Conservation (phyloP, 2,329 filamentous ascomycete species). For the Xylaria sp. region DNA sequence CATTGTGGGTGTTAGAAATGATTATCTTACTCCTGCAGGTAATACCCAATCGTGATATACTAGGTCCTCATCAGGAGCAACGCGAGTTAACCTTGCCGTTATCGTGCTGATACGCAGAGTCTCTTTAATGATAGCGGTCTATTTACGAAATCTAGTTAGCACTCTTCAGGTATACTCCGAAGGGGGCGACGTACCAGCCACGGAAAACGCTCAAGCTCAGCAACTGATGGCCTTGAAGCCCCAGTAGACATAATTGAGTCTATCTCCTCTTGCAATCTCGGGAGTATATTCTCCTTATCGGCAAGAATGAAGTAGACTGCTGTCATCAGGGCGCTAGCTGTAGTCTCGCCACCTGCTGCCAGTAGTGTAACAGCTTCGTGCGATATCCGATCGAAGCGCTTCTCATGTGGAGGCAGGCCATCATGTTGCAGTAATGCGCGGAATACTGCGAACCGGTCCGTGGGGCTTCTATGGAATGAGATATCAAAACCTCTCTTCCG, state of each 20-base stretch:
- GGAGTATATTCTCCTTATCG: constrained; percentile 25
- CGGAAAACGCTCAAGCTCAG: constrained; percentile 35
- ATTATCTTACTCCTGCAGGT: constrained; percentile 36
- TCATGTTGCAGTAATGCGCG: constrained; percentile 27
- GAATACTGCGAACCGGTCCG: constrained; percentile 32
- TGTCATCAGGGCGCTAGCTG: constrained; percentile 20
- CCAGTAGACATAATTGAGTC: constrained; percentile 15
- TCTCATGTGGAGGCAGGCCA: constrained; percentile 32
- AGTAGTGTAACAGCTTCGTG: constrained; percentile 38
- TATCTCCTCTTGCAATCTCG: constrained; percentile 31
- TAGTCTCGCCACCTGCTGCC: constrained; percentile 37
- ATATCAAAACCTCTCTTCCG: neutral
- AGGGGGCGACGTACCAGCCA: constrained; percentile 30
- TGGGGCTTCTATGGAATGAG: constrained; percentile 20
- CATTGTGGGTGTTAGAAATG: neutral
- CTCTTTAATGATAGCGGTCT: constrained; percentile 40
- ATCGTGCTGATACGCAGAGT: constrained; percentile 30
- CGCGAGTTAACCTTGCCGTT: constrained; percentile 33
- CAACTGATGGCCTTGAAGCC: constrained; percentile 30
- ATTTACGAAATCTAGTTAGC: neutral
- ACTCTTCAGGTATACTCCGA: too few species aligned
- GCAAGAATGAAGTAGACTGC: constrained; percentile 35
- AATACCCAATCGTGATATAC: constrained; percentile 37
- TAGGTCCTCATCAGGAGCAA: constrained; percentile 33
- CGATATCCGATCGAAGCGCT: constrained; percentile 34